A percentile compares a stretch with the other conserved stretches of the same genome.
These are phyloP conservation scores for Hypocrella siamensis DNA, from an alignment of 2,329 filamentous ascomycete genomes.

Conservation along the genomic window DNA sequence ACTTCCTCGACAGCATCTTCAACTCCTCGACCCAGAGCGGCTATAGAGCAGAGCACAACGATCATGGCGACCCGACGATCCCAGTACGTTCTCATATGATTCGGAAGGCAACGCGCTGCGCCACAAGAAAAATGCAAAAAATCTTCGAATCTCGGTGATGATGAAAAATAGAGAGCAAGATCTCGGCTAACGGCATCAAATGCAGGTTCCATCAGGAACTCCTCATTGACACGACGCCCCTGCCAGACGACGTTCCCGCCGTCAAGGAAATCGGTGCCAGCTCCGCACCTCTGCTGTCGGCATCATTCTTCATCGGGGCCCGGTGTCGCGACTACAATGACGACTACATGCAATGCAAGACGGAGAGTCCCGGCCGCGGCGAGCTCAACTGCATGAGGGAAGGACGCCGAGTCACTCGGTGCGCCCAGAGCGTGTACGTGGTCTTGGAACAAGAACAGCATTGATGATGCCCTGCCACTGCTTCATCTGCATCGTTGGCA, in stretches of 20 bases:
- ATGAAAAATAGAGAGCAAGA: background rate
- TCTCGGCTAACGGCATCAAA: slow-evolving; percentile 13
- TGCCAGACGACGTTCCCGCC: slow-evolving; percentile 80
- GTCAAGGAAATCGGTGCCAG: slow-evolving; percentile 88
- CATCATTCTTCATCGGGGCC: slow-evolving; percentile 92
- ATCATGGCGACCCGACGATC: slow-evolving; percentile 26
- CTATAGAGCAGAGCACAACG: too few relatives aligned
- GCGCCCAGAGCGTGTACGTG: slow-evolving; percentile 87
- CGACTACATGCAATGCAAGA: slow-evolving; percentile 99
- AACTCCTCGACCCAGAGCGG: too few relatives aligned
- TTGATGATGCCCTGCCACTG: too few relatives aligned
- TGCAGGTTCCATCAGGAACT: slow-evolving; percentile 82
- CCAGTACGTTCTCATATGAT: slow-evolving; percentile 17
- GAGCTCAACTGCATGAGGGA: slow-evolving; percentile 94
- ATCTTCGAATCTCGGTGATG: too few relatives aligned
- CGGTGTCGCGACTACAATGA: slow-evolving; percentile 93
- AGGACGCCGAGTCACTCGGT: slow-evolving; percentile 89
- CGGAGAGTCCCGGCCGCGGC: slow-evolving; percentile 74
- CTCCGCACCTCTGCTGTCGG: slow-evolving; percentile 81
- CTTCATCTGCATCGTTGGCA: too few relatives aligned
- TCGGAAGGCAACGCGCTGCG: background rate
- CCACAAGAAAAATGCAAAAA: too few relatives aligned
- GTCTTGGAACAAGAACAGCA: too few relatives aligned
- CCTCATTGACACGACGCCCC: slow-evolving; percentile 90
- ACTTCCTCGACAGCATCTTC: too few relatives aligned